Base-by-base conservation (phyloP, 2,329 filamentous ascomycete genomes). In the Chaetomium globosum region DNA sequence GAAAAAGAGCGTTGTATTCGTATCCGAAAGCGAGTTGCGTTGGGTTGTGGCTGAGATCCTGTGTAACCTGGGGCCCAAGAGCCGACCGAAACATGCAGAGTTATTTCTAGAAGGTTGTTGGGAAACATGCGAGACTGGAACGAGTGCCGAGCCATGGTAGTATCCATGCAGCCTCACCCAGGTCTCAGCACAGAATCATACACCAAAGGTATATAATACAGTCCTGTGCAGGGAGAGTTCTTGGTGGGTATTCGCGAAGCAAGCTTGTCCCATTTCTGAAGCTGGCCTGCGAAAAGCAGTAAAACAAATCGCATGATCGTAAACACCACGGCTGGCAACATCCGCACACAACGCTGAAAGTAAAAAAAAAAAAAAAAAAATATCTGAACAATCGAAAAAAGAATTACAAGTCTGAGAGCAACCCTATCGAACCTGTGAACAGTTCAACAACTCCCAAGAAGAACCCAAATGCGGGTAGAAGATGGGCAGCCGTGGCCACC, bases 401-500 rank as follows among this genome's bases (percentile, higher is more conserved):
- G 61, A 70, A 73, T 72, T 73, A 73, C 67, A 73, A 69, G 67
- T 69, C 52, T 64, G 69, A 70, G 66, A 72, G 68, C 66, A 67
- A 63, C 66, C 65, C 63, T 68, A 68, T 66, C 67, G 68, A 67
- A 69, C 70, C 66, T 69, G 64, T 68, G 66, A 71, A 63, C 66
- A 70, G 67, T 68, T 70, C 68, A 69, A 70, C 68, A 66, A 67
- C 67, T 66, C 69, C 71, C 66, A 61, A 68, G 67, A 61, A 66
- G 61, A 73, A 69, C 54, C 53, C 65, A 69, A 70, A 72, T 62
- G 64, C 66, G 68, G 68, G 66, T 51, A 65, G 62, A 63, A 67
- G 60, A 57, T 48, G 31, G 49, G 63, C 53, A 36, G 53, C 61
- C 53, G 28, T 36, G 56, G 33, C 65, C 64, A 39, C 55, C 48